Percentiles rank a stretch among this genome's conserved stretches.
Evolutionary conservation across 305 asterid genomes (phyloP).

Genomic region (Rubia tinctorum): DNA sequence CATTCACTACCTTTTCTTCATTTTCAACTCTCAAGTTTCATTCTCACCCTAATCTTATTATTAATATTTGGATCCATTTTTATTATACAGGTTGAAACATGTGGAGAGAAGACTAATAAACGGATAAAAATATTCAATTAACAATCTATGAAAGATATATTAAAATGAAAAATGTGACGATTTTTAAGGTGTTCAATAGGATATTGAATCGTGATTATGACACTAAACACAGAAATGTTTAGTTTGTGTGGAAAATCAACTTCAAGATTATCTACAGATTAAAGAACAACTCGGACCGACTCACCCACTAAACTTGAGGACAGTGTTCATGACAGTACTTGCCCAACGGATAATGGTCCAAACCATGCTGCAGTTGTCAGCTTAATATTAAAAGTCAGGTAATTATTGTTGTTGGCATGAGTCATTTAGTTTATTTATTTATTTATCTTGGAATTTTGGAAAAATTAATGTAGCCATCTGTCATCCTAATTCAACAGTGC

Average conservation of each 20-base stretch:
- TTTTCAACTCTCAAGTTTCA: not conserved
- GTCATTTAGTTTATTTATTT: not conserved
- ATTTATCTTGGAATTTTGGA: not conserved
- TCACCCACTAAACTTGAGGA: not conserved
- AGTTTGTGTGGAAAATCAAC: not conserved
- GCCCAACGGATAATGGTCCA: not conserved
- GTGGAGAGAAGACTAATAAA: too few relatives aligned
- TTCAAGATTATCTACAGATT: not conserved
- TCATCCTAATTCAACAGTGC: not conserved
- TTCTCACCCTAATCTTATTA: too few relatives aligned
- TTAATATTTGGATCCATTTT: too few relatives aligned
- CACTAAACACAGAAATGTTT: not conserved
- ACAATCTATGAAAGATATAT: too few relatives aligned
- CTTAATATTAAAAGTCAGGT: not conserved
- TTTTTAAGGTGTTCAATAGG: not conserved
- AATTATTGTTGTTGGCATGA: slow-evolving; percentile 1
- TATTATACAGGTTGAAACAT: too few relatives aligned
- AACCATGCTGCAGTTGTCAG: slow-evolving; percentile 3
- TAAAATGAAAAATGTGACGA: not conserved
- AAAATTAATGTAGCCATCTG: not conserved
- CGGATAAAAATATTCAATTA: too few relatives aligned
- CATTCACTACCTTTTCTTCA: not conserved
- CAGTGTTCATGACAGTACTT: not conserved
- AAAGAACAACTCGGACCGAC: not conserved
- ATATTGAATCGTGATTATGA: not conserved